Evolutionary conservation across 2,329 filamentous ascomycete genomes (phyloP).

Genomic region (Xenoacremonium recifei): DNA sequence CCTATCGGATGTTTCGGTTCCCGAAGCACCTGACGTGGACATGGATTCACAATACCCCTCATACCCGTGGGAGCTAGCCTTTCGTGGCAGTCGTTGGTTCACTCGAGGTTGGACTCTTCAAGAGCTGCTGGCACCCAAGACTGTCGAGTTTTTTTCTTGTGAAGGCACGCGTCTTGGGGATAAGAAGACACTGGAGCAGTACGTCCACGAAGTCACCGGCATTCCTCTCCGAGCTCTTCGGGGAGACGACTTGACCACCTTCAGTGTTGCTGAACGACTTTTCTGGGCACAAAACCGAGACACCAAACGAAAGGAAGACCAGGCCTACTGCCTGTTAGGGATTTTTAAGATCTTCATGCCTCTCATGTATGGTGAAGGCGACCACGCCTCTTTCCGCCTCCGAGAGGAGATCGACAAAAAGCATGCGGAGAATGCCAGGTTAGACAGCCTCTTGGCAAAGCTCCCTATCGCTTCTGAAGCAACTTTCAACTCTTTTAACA

Average conservation of each 20-base stretch:
- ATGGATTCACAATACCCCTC: too few relatives aligned
- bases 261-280: conserved; percentile 21
- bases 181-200: conserved; percentile 5
- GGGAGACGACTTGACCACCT: background rate
- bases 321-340: conserved; percentile 18
- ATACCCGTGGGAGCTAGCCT: background rate
- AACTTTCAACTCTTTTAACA: conserved; percentile 30
- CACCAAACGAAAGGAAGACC: conserved; percentile 15
- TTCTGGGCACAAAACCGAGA: conserved; percentile 15
- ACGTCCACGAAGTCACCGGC: conserved; percentile 26
- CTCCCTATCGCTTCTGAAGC: conserved; percentile 17
- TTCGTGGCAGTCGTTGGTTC: conserved; percentile 19
- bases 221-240: conserved; percentile 18
- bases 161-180: conserved; percentile 12
- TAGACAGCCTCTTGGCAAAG: conserved; percentile 17
- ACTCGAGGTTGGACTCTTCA: conserved; percentile 24
- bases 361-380: conserved; percentile 17
- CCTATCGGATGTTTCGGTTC: conserved; percentile 10
- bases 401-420: conserved; percentile 19
- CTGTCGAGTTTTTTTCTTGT: conserved; percentile 18
- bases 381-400: conserved; percentile 11
- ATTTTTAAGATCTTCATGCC: conserved; percentile 17
- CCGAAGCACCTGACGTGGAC: too few relatives aligned
- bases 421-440: too few relatives aligned
- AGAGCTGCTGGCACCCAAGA: conserved; percentile 22